Percentiles rank a stretch among this genome's conserved stretches.
phyloP scores from a whole-genome alignment of 106 monocot species.

The Dioscorea dumetorum region DNA sequence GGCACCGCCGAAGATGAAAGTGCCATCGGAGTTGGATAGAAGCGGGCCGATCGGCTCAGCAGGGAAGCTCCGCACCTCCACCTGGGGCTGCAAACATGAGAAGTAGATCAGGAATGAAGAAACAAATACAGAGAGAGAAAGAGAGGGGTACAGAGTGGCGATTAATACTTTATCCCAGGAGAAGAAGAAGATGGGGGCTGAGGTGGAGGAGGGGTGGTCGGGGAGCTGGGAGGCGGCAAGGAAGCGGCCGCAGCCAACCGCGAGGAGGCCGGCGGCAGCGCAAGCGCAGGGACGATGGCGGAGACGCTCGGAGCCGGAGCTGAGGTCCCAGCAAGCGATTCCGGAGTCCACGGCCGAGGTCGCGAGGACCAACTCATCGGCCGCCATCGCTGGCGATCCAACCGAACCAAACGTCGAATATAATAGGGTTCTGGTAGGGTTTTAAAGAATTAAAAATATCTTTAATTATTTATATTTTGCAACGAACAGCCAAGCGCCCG shows the following conservation, averaged over 20 bases:
- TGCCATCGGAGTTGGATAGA: slow-evolving; percentile 45
- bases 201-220: not conserved
- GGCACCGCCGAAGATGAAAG: slow-evolving; percentile 60
- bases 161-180: slow-evolving; percentile 47
- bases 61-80: slow-evolving; percentile 53
- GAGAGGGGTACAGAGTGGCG: not conserved
- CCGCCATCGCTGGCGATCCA: too few relatives aligned
- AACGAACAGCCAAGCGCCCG: slow-evolving; percentile 38
- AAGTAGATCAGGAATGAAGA: not conserved
- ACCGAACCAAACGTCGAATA: too few relatives aligned
- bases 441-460: not conserved
- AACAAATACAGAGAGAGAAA: not conserved
- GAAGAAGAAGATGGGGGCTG: slow-evolving; percentile 53
- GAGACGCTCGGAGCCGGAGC: slow-evolving; percentile 62
- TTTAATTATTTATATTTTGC: too few relatives aligned
- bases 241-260: slow-evolving; percentile 42
- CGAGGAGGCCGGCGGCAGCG: slow-evolving; percentile 47
- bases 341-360: slow-evolving; percentile 65
- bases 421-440: not conserved
- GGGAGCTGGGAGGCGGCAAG: slow-evolving; percentile 43
- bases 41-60: slow-evolving; percentile 59
- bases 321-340: slow-evolving; percentile 73
- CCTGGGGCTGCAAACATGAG: slow-evolving; percentile 37
- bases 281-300: slow-evolving; percentile 65
- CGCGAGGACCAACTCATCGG: slow-evolving; percentile 32